These are phyloP conservation scores for Fennellomyces sp. DNA, from an alignment of 371 early-diverging fungal species.

Conservation along the genomic window DNA sequence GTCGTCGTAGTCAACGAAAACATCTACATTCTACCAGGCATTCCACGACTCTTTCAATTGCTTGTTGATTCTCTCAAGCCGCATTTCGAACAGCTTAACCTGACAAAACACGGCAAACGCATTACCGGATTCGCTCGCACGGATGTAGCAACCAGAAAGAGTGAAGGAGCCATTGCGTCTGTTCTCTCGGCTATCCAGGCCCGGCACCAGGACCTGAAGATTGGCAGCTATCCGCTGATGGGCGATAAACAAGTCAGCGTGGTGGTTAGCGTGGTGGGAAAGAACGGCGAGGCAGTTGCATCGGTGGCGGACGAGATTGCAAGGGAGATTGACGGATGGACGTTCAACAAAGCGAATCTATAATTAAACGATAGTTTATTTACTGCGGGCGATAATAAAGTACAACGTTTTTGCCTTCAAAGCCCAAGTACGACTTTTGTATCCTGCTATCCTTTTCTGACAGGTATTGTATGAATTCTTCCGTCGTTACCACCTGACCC, in stretches of 20 bases:
- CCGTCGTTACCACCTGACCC: conserved; percentile 47
- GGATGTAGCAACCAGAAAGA: conserved; percentile 50
- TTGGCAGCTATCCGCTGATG: conserved; percentile 71
- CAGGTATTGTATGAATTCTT: conserved; percentile 56
- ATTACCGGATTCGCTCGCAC: conserved; percentile 21
- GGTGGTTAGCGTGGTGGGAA: conserved; percentile 47
- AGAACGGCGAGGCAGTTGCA: conserved; percentile 29
- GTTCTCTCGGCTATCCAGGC: conserved; percentile 47
- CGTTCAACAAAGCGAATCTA: neutral
- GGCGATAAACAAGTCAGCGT: conserved; percentile 21
- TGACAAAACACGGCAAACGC: neutral
- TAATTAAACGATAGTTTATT: neutral
- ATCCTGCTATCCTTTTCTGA: conserved; percentile 45
- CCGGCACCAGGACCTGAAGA: conserved; percentile 34
- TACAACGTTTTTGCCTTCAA: conserved; percentile 63
- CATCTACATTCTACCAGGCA: conserved; percentile 74
- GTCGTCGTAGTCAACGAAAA: conserved; percentile 65
- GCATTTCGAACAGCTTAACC: conserved; percentile 1
- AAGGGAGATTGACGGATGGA: conserved; percentile 13
- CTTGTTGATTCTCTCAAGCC: conserved; percentile 46
- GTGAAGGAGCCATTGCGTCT: conserved; percentile 57
- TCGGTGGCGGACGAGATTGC: conserved; percentile 13
- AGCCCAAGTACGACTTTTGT: conserved; percentile 52
- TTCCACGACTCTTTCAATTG: conserved; percentile 65
- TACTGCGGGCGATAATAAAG: conserved; percentile 31